Evolutionary conservation across 73 alveolate species (phyloP).

Genomic region (Tetrahymena malaccensis): DNA sequence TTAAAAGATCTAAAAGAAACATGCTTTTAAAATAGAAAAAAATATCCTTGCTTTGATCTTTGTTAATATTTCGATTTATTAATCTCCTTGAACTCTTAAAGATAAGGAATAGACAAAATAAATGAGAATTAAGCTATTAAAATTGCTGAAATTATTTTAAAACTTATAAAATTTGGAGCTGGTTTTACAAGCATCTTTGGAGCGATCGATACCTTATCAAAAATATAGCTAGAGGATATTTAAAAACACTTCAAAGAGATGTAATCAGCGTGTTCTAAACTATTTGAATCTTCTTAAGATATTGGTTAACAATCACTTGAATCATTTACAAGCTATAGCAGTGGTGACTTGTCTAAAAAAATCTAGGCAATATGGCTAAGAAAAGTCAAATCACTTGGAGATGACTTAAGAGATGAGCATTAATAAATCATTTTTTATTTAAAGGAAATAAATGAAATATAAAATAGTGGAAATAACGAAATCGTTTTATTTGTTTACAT

Average conservation of each 20-base stretch:
- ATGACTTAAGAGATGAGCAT: not conserved
- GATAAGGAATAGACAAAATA: not conserved
- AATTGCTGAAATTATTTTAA: not conserved
- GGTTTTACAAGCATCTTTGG: not conserved
- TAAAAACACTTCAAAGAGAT: not conserved
- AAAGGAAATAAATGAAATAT: too few relatives aligned
- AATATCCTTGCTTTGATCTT: too few relatives aligned
- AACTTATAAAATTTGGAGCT: not conserved
- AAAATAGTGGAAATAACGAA: not conserved
- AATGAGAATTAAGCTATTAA: not conserved
- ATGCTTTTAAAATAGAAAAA: too few relatives aligned
- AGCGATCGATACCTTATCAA: not conserved
- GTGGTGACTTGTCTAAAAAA: not conserved
- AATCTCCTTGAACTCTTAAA: not conserved
- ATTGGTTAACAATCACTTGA: not conserved
- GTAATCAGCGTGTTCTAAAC: not conserved
- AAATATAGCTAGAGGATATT: not conserved
- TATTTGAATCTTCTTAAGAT: not conserved
- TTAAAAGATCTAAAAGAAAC: too few relatives aligned
- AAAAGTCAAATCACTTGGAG: too few relatives aligned
- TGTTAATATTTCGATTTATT: not conserved
- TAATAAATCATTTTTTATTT: too few relatives aligned
- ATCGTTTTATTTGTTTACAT: too few relatives aligned
- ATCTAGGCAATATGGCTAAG: not conserved
- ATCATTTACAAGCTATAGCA: too few relatives aligned